Percentiles rank a stretch among this genome's conserved stretches.
phyloP scores from a whole-genome alignment of 1,284 basidiomycete genomes.

The Leccinum holopus region DNA sequence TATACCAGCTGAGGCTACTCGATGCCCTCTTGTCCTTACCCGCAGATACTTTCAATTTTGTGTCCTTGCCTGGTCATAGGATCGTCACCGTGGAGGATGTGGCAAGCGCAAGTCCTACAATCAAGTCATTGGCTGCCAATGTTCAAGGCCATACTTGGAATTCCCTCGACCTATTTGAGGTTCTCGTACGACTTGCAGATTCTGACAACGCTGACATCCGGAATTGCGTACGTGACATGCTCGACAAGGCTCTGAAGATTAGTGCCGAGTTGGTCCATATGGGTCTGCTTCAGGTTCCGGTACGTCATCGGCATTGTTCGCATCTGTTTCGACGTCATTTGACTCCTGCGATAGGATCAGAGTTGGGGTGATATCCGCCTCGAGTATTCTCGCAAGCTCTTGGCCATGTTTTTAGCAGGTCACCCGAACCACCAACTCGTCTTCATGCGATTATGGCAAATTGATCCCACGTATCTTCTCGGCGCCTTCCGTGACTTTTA shows the following conservation, averaged over 20 bases:
- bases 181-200: conserved; percentile 76
- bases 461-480: conserved; percentile 81
- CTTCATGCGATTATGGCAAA: conserved; percentile 95
- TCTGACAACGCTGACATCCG: conserved; percentile 71
- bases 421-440: conserved; percentile 95
- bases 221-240: conserved; percentile 79
- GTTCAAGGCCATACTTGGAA: conserved; percentile 95
- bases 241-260: conserved; percentile 90
- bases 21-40: conserved; percentile 87
- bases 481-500: conserved; percentile 91
- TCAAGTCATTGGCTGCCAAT: conserved; percentile 79
- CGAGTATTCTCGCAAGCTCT: conserved; percentile 83
- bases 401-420: conserved; percentile 89
- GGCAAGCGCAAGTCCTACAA: conserved; percentile 76
- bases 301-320: conserved; percentile 31
- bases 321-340: not conserved
- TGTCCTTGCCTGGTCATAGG: conserved; percentile 75
- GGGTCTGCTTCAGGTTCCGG: conserved; percentile 88
- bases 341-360: conserved; percentile 50
- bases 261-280: conserved; percentile 95
- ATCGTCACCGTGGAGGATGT: conserved; percentile 88
- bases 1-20: conserved; percentile 85
- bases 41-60: conserved; percentile 89
- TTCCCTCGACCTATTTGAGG: conserved; percentile 87
- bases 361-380: conserved; percentile 86